Evolutionary conservation across 163 green algal species (phyloP), one percentile per base, ranked within the genome.

Genomic region (Chloromonas sp.): DNA sequence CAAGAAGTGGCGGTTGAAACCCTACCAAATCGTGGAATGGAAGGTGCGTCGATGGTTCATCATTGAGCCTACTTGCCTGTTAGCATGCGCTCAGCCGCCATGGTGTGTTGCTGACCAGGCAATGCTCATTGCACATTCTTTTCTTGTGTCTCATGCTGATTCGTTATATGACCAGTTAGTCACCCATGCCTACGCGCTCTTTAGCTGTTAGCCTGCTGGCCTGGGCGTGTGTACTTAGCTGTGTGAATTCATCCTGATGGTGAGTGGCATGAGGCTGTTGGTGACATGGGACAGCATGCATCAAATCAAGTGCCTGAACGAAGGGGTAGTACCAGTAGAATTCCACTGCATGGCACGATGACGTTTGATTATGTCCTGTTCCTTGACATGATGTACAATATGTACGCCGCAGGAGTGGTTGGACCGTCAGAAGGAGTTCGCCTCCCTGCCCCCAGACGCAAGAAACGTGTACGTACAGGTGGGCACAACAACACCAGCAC

Each of bases 11-110:
- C 58, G 81, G 58, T 82, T 89, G 70, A 85, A 87, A 79, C 84
- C 93, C 0, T 86, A 89, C 59, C 81, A 89, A 14, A 60, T 89
- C 14, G 60, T 74, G 2, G 94, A 97, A 88, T 97, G 94, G 94
- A 88, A 91, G 89, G 90, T 92, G 78, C 14, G 84, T 15, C 3
- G 36, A 36, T 36, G 36, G 36, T 36, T 36, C 36, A 36, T 36
- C 36, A 71, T 36, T 36, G 36, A 60, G 71, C 71, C n/a, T 3
- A 60, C 14, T 14, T 76, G 70, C 8, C 13, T 13, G 13, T 76
- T 76, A 76, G 70, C 8, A n/a, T 76, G 70, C 8, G 70, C 70
- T n/a, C 8, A n/a, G 70, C 70, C 8, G 13, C 70, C 8, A 76
- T 76, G 70, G 13, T 8, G 70, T 57, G 14, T 80, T 60, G 14